Percentiles rank a stretch among this genome's conserved stretches.
Conservation (phyloP, 139 green algal genomes). For the Ettlia oleoabundans region DNA sequence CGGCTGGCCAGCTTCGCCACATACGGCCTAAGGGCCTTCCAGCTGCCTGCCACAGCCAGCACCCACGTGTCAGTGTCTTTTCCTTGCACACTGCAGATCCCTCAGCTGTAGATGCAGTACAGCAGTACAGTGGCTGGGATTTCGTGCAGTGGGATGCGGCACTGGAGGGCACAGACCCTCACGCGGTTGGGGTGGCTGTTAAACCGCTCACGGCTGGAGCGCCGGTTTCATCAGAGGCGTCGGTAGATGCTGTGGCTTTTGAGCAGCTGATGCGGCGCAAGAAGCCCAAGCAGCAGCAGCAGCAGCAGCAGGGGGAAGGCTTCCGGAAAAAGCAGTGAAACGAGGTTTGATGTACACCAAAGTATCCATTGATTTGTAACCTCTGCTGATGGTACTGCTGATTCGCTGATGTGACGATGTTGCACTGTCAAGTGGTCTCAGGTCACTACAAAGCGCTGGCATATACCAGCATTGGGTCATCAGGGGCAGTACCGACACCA, state of each 20-base stretch:
- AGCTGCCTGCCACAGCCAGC: too few relatives aligned
- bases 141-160: constrained; percentile 58
- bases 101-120: constrained; percentile 29
- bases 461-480: too few relatives aligned
- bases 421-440: too few relatives aligned
- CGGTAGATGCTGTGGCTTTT: constrained; percentile 43
- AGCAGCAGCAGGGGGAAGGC: background rate
- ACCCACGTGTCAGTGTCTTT: too few relatives aligned
- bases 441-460: too few relatives aligned
- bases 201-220: constrained; percentile 37
- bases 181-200: constrained; percentile 64
- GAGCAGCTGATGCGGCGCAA: constrained; percentile 38
- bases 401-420: too few relatives aligned
- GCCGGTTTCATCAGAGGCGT: background rate
- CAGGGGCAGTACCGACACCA: too few relatives aligned
- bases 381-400: too few relatives aligned
- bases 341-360: too few relatives aligned
- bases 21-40: too few relatives aligned
- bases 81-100: background rate
- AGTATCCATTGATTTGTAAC: too few relatives aligned
- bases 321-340: background rate
- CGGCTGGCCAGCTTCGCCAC: too few relatives aligned
- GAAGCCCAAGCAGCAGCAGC: constrained; percentile 8
- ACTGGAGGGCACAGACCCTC: constrained; percentile 54
- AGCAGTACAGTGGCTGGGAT: constrained; percentile 40